Conservation (phyloP, 805 yeast species). For the Millerozyma miso region DNA sequence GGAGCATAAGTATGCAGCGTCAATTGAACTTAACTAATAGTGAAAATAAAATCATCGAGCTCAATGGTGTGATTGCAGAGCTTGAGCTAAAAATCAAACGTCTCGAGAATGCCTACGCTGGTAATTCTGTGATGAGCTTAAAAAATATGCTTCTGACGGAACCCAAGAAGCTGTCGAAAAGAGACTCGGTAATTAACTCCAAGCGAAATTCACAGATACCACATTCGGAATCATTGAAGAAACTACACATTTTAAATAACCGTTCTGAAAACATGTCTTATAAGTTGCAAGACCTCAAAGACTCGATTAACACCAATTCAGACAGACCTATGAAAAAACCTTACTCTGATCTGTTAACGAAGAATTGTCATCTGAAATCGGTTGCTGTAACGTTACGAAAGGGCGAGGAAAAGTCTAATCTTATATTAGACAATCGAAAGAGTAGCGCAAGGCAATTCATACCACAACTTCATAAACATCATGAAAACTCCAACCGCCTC, state of each 20-base stretch:
- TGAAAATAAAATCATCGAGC: conserved; percentile 25
- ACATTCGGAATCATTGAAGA: conserved; percentile 28
- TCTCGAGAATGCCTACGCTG: conserved; percentile 5
- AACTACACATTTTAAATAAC: conserved; percentile 26
- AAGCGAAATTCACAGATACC: conserved; percentile 7
- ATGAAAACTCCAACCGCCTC: background rate
- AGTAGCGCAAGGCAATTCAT: background rate
- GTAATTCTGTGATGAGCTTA: conserved; percentile 23
- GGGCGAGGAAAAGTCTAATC: background rate
- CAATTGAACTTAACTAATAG: conserved; percentile 26
- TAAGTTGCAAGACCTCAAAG: conserved; percentile 8
- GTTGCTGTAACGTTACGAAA: background rate
- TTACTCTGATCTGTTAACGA: background rate
- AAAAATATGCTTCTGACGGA: conserved; percentile 21
- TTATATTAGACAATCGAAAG: too few relatives aligned
- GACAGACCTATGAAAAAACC: background rate
- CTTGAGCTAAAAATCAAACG: conserved; percentile 1
- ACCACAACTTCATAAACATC: background rate
- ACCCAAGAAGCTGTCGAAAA: conserved; percentile 15
- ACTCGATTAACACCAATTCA: conserved; percentile 6
- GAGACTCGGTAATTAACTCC: background rate
- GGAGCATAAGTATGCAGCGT: conserved; percentile 18
- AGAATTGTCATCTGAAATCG: too few relatives aligned
- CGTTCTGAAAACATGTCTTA: conserved; percentile 10
- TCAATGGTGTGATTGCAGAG: conserved; percentile 5